These are phyloP conservation scores for Globisporangium perplexum DNA, from an alignment of 352 stramenopile species.

Conservation along the genomic window DNA sequence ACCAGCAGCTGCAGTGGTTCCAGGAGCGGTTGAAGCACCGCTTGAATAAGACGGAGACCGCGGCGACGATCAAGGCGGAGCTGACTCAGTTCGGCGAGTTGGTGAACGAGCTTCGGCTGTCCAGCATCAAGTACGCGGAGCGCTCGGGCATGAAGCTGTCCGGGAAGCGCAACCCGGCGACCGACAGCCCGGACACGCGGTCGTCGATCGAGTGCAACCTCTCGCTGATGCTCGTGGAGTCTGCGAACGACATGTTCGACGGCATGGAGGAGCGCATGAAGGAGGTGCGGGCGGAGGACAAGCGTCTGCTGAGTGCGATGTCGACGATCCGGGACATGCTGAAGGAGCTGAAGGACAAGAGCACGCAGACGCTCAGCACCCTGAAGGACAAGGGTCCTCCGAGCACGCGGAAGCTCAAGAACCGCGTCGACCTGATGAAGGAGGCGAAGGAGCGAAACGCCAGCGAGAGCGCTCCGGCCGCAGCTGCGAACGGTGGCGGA, in stretches of 20 bases:
- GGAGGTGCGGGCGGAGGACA: conserved; percentile 77
- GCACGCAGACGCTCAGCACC: conserved; percentile 34
- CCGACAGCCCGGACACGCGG: conserved; percentile 65
- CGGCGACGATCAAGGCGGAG: conserved; percentile 85
- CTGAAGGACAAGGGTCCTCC: conserved; percentile 68
- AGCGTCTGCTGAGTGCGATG: conserved; percentile 67
- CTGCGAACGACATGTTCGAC: conserved; percentile 63
- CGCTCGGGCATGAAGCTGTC: conserved; percentile 83
- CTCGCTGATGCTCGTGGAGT: conserved; percentile 52
- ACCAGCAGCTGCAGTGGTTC: conserved; percentile 68
- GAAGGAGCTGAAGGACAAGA: conserved; percentile 65
- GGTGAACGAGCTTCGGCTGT: conserved; percentile 76
- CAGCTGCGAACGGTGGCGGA: conserved; percentile 19
- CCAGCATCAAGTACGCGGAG: conserved; percentile 75
- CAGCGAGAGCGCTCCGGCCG: conserved; percentile 27
- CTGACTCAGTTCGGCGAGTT: conserved; percentile 75
- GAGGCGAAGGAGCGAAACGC: conserved; percentile 85
- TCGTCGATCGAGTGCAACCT: conserved; percentile 72
- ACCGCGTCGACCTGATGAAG: conserved; percentile 70
- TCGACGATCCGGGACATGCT: conserved; percentile 51
- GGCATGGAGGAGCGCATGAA: conserved; percentile 82
- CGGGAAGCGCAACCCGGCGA: conserved; percentile 68
- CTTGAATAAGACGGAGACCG: conserved; percentile 63
- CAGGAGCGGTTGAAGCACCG: conserved; percentile 68
- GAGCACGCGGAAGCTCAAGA: conserved; percentile 56